Base-by-base conservation (phyloP, 306 rosid species). In the Cicer bijugum region DNA sequence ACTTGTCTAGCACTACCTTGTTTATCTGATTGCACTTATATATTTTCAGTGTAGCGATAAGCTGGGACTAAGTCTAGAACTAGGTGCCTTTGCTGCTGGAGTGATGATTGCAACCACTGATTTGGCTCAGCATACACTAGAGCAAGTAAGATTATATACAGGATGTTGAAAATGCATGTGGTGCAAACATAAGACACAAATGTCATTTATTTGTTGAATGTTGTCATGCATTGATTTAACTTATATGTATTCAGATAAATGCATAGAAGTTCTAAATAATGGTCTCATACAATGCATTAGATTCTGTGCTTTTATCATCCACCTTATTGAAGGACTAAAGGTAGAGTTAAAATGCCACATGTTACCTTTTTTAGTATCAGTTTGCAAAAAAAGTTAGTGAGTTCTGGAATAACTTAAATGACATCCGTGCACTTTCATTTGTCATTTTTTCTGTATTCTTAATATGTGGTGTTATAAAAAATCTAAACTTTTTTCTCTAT, bases 91-190 rank as follows among this genome's bases (percentile, higher is more conserved):
- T 86, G 99, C 99, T 20, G 97, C 99, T 48, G 99, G 99, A 76
- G 97, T 95, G 82, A 95, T 95, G 97, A 91, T 95, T 79, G 86
- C 99, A 78, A 95, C 99, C 75, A 95, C 99, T 64, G 97, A 88
- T 90, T 88, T 89, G 72, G 96, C 90, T 80, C 97, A 92, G 71
- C 99, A 95, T 82, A 91, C 99, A 35, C 92, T 95, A 63, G 97
- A 95, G 84, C 97, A 95, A 85, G 99, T 90, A 85, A 80, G 88
- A 50, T 57, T 69, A 40, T 12, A 7, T 73, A 51, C 45, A 20
- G 46, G 38, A 66, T 47, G 51, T 60, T 58, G 67, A 60, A 74
- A 80, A 48, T 69, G 63, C 45, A 42, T 6, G 62, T 61, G 76
- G 38, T 48, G 43, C 5, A 11, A 74, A 59, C 45, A 23, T 20